Base-by-base conservation (phyloP, 352 stramenopile species). In the Phytophthora chlamydospora region DNA sequence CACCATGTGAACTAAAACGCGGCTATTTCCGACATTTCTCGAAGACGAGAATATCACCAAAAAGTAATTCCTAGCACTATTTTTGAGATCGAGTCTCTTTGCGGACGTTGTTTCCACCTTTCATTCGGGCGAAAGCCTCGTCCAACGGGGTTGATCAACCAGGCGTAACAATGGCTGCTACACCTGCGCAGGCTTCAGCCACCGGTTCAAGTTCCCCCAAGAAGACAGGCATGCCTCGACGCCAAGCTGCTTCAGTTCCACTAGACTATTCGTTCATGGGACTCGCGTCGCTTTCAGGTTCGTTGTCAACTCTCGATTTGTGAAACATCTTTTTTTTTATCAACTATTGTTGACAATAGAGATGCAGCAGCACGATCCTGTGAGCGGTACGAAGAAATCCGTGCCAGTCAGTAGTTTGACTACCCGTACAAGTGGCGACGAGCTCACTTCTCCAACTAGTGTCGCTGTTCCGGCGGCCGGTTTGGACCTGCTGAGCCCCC, bases 221-320 rank as follows among this genome's bases (percentile, higher is more conserved):
- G 49, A 65, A 71, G 51, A 11, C 51, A 6, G 53, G 39, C 4
- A 54, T 59, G 45, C 48, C 59, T 55, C 64, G 61, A 13, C 60
- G 45, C 0, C 43, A 60, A 16, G 42, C 56, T 12, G 58, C 65
- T 1, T 27, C 57, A 0, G 55, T 73, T 11, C 80, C 78, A 2
- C 61, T 91, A 14, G 80, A 90, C 58, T 91, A 82, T 46, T 91
- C 82, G 8, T 91, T 91, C 66, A 88, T 91, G 78, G 77, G 80
- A 1, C 73, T 91, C 17, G 29, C 64, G 0, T 58, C 67, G 1
- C 68, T 90, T 10, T 81, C 77, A 44, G 82, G 82, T 91, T 56
- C 9, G 65, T 35, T 24, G 13, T 33, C 9, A 27, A 35, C 14
- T 29, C 6, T 21, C 31, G 3, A 6, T 21, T 10, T 39, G 27